These are phyloP conservation scores for Dothistroma septosporum DNA, from an alignment of 2,329 filamentous ascomycete genomes.

Conservation along the genomic window DNA sequence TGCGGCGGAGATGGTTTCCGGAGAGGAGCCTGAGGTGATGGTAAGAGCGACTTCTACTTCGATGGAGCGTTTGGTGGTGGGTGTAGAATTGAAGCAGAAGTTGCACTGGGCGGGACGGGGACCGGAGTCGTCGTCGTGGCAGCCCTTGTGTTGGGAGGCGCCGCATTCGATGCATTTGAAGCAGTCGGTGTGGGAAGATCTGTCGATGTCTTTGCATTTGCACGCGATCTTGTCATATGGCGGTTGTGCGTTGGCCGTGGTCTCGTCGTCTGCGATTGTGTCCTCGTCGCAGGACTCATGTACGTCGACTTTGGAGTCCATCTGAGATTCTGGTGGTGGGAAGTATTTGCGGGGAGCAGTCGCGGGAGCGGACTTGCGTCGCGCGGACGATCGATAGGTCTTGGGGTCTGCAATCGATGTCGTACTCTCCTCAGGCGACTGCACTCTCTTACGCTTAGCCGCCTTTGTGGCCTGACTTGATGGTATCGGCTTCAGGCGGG, in stretches of 20 bases:
- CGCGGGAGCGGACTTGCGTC: not conserved
- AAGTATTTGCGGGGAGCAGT: not conserved
- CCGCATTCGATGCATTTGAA: slow-evolving; percentile 7
- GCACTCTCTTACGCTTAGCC: not conserved
- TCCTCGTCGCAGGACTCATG: not conserved
- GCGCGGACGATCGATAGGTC: not conserved
- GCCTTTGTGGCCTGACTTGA: not conserved
- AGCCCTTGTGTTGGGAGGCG: slow-evolving; percentile 7
- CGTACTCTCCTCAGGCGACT: not conserved
- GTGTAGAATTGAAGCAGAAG: not conserved
- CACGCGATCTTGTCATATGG: slow-evolving; percentile 1
- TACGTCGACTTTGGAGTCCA: not conserved
- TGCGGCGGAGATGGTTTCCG: not conserved
- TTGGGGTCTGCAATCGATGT: not conserved
- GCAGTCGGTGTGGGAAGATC: not conserved
- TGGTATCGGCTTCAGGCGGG: not conserved
- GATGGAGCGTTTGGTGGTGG: not conserved
- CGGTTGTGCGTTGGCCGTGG: not conserved
- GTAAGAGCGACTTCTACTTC: not conserved
- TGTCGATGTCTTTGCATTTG: not conserved
- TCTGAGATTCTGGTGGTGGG: not conserved
- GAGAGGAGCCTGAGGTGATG: not conserved
- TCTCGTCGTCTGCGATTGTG: too few relatives aligned
- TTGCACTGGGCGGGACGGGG: slow-evolving; percentile 5
- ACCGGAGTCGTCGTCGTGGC: not conserved